A percentile compares a stretch with the other conserved stretches of the same genome.
Conservation (phyloP, 2,329 filamentous ascomycete genomes). For the Trichophyton benhamiae region DNA sequence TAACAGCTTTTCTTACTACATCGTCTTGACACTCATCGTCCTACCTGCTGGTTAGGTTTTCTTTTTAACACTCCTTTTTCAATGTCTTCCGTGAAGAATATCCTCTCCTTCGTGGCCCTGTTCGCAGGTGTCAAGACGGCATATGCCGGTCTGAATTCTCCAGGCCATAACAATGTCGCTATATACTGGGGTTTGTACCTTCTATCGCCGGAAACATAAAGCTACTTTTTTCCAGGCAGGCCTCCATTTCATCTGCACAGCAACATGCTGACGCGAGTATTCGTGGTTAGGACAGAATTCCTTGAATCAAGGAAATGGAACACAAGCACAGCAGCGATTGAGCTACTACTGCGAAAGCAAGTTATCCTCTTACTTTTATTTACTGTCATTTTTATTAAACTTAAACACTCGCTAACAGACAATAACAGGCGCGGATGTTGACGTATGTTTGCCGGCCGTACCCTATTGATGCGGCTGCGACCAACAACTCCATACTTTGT, state of each 20-base stretch:
- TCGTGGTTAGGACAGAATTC: slow-evolving; percentile 44
- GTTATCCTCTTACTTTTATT: neutral
- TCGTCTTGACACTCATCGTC: neutral
- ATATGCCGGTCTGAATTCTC: slow-evolving; percentile 33
- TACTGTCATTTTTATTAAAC: neutral
- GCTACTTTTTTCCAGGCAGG: neutral
- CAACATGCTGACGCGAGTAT: neutral
- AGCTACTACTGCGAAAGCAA: slow-evolving; percentile 11
- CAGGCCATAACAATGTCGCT: slow-evolving; percentile 44
- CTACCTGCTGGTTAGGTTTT: neutral
- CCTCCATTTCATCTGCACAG: neutral
- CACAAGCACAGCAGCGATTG: slow-evolving; percentile 9
- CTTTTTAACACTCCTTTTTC: slow-evolving; percentile 1
- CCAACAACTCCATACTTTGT: neutral
- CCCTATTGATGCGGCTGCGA: too few relatives aligned
- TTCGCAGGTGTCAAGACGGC: slow-evolving; percentile 20
- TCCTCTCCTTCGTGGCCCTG: slow-evolving; percentile 20
- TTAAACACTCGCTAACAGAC: neutral
- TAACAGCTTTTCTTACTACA: neutral
- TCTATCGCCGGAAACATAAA: neutral
- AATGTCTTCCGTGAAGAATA: slow-evolving; percentile 20
- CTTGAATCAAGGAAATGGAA: slow-evolving; percentile 21
- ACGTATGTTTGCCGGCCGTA: slow-evolving; percentile 20
- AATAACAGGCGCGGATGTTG: slow-evolving; percentile 12
- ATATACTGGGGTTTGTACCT: slow-evolving; percentile 50